phyloP scores from a whole-genome alignment of 179 eudicot genomes.

The Silene noctiflora region DNA sequence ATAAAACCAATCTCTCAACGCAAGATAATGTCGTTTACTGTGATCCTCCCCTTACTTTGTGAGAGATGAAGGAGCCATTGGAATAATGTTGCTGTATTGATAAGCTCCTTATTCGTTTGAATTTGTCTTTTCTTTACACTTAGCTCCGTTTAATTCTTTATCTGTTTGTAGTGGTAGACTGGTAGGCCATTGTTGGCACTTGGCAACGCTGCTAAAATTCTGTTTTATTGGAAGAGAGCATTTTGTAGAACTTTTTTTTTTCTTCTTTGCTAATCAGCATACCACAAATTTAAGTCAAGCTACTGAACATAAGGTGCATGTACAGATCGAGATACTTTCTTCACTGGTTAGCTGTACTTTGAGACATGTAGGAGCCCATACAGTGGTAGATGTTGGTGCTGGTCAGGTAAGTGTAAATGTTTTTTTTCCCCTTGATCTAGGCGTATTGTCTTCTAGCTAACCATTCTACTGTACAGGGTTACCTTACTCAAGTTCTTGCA shows the following conservation, averaged over 20 bases:
- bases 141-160: no score
- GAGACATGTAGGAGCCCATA: slow-evolving; percentile 46
- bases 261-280: slow-evolving; percentile 5
- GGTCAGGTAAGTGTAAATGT: slow-evolving; percentile 60
- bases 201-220: background rate
- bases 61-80: no score
- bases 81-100: no score
- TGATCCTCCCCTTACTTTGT: no score
- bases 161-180: background rate
- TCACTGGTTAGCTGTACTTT: slow-evolving; percentile 60
- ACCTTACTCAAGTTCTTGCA: slow-evolving; percentile 89
- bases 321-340: slow-evolving; percentile 74
- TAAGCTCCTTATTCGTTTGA: no score
- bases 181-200: slow-evolving; percentile 5
- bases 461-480: slow-evolving; percentile 49
- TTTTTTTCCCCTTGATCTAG: background rate
- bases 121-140: no score
- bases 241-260: background rate
- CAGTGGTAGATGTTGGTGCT: slow-evolving; percentile 86
- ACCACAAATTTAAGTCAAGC: slow-evolving; percentile 4
- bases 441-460: slow-evolving; percentile 13
- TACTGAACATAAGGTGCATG: slow-evolving; percentile 6
- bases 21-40: no score
- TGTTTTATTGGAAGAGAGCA: background rate
- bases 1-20: no score